A percentile compares a stretch with the other conserved stretches of the same genome.
phyloP scores from a whole-genome alignment of 2,329 filamentous ascomycete species.

The Hypoxylon sp. region DNA sequence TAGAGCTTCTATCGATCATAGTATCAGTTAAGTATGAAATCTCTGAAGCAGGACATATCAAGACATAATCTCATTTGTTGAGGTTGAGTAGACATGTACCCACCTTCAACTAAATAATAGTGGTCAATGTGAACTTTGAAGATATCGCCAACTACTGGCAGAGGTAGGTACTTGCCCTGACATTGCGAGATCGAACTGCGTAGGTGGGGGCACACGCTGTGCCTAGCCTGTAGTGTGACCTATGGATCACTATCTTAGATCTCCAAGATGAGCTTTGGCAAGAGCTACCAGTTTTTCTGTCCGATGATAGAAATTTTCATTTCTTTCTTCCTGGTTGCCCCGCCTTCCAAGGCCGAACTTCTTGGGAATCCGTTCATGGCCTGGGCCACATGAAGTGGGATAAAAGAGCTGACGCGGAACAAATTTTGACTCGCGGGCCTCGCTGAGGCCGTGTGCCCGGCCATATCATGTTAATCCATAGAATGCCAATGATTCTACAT shows the following conservation, averaged over 20 bases:
- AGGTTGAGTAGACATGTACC: not conserved
- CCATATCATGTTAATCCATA: too few relatives aligned
- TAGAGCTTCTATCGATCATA: not conserved
- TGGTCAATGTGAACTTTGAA: not conserved
- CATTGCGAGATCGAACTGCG: not conserved
- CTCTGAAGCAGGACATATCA: not conserved
- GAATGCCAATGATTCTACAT: too few relatives aligned
- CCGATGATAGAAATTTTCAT: not conserved
- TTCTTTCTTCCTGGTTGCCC: not conserved
- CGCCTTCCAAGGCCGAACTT: not conserved
- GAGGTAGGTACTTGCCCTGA: not conserved
- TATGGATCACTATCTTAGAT: not conserved
- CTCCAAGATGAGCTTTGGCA: not conserved
- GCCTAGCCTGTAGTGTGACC: not conserved
- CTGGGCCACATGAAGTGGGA: not conserved
- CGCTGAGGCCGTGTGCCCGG: too few relatives aligned
- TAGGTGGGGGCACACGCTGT: not conserved
- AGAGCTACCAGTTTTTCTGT: not conserved
- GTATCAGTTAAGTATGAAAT: not conserved
- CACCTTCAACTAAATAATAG: not conserved
- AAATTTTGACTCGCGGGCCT: too few relatives aligned
- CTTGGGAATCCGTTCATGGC: not conserved
- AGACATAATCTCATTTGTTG: not conserved
- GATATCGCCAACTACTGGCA: not conserved
- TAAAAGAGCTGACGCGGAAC: not conserved